These are phyloP conservation scores for Aspergillus taichungensis DNA, from an alignment of 495 filamentous ascomycete genomes.

Conservation along the genomic window DNA sequence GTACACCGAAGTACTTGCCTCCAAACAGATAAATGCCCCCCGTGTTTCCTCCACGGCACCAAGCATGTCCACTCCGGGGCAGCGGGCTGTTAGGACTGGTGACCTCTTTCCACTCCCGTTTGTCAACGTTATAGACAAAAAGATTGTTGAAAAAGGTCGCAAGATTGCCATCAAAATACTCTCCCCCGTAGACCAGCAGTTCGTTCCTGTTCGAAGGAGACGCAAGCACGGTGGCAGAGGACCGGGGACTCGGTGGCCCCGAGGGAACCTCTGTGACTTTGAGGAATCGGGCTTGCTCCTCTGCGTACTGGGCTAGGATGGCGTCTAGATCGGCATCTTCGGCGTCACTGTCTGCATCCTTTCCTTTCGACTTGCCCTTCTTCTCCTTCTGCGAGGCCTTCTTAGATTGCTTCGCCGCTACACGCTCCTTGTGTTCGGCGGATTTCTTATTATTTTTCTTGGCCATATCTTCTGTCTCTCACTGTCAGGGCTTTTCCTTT, in stretches of 20 bases:
- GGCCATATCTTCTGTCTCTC: slow-evolving; percentile 27
- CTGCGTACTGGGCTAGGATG: slow-evolving; percentile 85
- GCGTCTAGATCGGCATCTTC: slow-evolving; percentile 93
- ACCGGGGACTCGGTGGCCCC: slow-evolving; percentile 68
- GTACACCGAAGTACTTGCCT: slow-evolving; percentile 33
- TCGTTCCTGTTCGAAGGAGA: slow-evolving; percentile 81
- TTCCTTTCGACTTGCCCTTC: slow-evolving; percentile 51
- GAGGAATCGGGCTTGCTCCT: slow-evolving; percentile 80
- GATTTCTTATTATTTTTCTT: slow-evolving; percentile 49
- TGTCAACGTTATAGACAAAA: slow-evolving; percentile 82
- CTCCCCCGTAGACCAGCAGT: slow-evolving; percentile 84
- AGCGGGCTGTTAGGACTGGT: slow-evolving; percentile 88
- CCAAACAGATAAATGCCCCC: slow-evolving; percentile 88
- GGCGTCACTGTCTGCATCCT: slow-evolving; percentile 63
- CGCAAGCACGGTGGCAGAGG: slow-evolving; percentile 70
- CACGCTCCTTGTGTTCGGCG: slow-evolving; percentile 46
- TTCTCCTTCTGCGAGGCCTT: slow-evolving; percentile 72
- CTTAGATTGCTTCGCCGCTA: slow-evolving; percentile 45
- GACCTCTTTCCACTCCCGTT: slow-evolving; percentile 78
- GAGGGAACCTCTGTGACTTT: slow-evolving; percentile 79
- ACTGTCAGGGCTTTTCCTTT: background rate
- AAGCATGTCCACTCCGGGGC: slow-evolving; percentile 85
- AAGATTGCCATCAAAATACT: slow-evolving; percentile 56
- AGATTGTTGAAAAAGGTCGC: slow-evolving; percentile 63
- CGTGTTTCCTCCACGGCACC: slow-evolving; percentile 78